A percentile compares a stretch with the other conserved stretches of the same genome.
Evolutionary conservation across 305 asterid genomes (phyloP).

Genomic region (Salvia sclarea): DNA sequence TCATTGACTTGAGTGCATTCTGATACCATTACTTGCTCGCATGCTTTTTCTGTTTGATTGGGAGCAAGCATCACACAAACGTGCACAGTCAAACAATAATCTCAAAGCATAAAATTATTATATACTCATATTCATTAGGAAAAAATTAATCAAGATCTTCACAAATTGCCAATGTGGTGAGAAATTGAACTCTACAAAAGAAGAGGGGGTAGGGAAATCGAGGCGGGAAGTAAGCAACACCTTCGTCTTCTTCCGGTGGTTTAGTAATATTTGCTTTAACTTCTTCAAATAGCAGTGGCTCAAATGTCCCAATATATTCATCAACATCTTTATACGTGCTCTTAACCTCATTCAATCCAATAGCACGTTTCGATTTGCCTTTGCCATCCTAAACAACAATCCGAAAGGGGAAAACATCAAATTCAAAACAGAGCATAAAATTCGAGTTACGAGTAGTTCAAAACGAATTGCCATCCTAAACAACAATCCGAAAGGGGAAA

Average conservation of each 20-base stretch:
- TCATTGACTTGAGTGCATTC: constrained; percentile 75
- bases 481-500: not conserved
- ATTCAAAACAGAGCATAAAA: not conserved
- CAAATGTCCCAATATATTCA: constrained; percentile 73
- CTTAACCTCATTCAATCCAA: constrained; percentile 63
- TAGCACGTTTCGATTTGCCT: constrained; percentile 32
- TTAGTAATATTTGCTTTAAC: constrained; percentile 85
- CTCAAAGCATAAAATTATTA: not conserved
- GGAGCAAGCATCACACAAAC: constrained; percentile 24
- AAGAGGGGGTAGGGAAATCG: not conserved
- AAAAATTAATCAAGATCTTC: not conserved
- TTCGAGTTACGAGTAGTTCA: not conserved
- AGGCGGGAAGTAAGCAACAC: constrained; percentile 30
- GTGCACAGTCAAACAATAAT: constrained; percentile 14
- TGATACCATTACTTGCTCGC: constrained; percentile 48
- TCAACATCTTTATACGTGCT: constrained; percentile 69
- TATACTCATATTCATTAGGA: not conserved
- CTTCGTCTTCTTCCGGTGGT: constrained; percentile 65
- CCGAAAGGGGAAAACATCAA: not conserved
- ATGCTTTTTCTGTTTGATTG: constrained; percentile 51
- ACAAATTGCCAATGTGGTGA: not conserved
- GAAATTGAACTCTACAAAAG: not conserved
- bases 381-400: constrained; percentile 41
- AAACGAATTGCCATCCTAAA: constrained; percentile 49
- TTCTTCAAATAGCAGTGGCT: constrained; percentile 94